Base-by-base conservation (phyloP, 345 rosid species). In the Brassica juncea region DNA sequence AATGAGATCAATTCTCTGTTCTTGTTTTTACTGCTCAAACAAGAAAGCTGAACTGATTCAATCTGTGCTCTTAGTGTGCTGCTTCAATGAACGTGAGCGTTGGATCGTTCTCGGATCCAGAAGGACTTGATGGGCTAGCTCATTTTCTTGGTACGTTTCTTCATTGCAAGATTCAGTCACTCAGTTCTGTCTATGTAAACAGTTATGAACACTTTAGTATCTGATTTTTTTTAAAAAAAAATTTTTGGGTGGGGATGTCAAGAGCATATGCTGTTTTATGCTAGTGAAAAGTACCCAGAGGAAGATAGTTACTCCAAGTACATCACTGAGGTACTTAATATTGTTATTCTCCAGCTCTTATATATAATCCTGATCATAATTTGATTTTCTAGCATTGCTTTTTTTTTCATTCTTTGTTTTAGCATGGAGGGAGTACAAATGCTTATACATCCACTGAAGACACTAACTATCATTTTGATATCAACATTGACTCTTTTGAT, bases 191-290 rank as follows among this genome's bases (percentile, higher is more conserved):
- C 34, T 59, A 57, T 55, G 5, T 57, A 19, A 8, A 55, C 5
- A 57, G 62, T 21, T 57, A 21, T 57, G 19, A 49, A 5, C 55
- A 49, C 55, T 49, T 49, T 49, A 49, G 8, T 27, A 60, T 60
- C 34, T 60, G 15, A 60, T 25, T 37, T 37, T 37, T 1, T 37
- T 59, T n/a, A n/a, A n/a, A n/a, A n/a, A n/a, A n/a, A n/a, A n/a
- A n/a, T 37, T 1, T 37, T 59, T 12, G 54, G 15, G 55, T 19
- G n/a, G 15, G 4, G 7, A 2, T 59, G 65, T 25, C 32, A 25
- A 93, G 97, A 94, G 86, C 99, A 94, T 82, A 94, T 94, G 99
- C 78, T 94, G 63, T 94, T 94, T 78, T 94, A 86, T 84, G 92
- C 99, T 8, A 94, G 99, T 74, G 97, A 90, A 71, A 94, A 90